A percentile compares a stretch with the other conserved stretches of the same genome.
phyloP scores from a whole-genome alignment of 352 stramenopile species.

The Plasmopara viticola region DNA sequence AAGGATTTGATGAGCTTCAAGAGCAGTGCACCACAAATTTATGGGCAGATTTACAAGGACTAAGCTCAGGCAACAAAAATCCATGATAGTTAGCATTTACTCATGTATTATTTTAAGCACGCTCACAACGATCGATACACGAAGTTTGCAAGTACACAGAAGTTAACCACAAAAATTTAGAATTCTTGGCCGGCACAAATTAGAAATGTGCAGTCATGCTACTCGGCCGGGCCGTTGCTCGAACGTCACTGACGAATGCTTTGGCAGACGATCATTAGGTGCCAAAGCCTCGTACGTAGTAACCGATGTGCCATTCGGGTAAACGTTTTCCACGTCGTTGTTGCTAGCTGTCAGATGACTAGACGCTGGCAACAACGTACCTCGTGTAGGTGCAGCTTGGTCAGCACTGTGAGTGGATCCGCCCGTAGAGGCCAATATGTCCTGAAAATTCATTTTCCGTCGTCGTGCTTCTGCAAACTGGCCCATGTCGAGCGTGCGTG shows the following conservation, averaged over 20 bases:
- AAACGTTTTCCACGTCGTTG: slow-evolving; percentile 48
- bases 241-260: slow-evolving; percentile 8
- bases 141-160: slow-evolving; percentile 10
- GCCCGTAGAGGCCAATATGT: slow-evolving; percentile 66
- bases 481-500: slow-evolving; percentile 81
- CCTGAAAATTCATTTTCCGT: slow-evolving; percentile 85
- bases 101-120: too few relatives aligned
- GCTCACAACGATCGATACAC: slow-evolving; percentile 14
- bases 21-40: slow-evolving; percentile 22
- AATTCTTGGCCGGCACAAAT: slow-evolving; percentile 8
- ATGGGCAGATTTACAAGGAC: slow-evolving; percentile 39
- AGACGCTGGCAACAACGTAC: slow-evolving; percentile 11
- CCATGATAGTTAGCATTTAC: slow-evolving; percentile 25
- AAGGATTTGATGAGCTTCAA: slow-evolving; percentile 35
- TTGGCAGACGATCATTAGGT: slow-evolving; percentile 18
- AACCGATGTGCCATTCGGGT: slow-evolving; percentile 27
- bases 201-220: slow-evolving; percentile 39
- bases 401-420: slow-evolving; percentile 7
- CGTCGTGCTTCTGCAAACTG: slow-evolving; percentile 69
- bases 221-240: slow-evolving; percentile 24
- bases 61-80: slow-evolving; percentile 18
- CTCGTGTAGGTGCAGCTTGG: slow-evolving; percentile 10
- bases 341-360: slow-evolving; percentile 9
- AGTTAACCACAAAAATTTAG: slow-evolving; percentile 13
- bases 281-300: slow-evolving; percentile 14